Base-by-base conservation (phyloP, 1,139 yeast genomes). In the Meyerozyma sp. region DNA sequence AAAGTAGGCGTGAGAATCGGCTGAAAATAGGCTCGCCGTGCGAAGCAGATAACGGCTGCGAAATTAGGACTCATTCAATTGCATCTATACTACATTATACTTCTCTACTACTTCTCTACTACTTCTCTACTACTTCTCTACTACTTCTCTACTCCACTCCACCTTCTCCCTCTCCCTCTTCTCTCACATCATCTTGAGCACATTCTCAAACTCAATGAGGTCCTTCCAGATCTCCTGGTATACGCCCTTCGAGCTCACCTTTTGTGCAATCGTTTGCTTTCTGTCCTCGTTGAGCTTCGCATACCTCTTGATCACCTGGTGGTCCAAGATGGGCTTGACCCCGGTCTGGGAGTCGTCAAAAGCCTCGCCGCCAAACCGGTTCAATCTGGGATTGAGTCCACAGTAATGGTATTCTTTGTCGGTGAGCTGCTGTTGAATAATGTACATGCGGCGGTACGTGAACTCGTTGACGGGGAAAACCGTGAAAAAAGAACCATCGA, bases 361-460 rank as follows among this genome's bases (percentile, higher is more conserved):
- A 11, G 63, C 56, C 35, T 73, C 52, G n/a, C 77, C 77, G 2
- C 82, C 80, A 43, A 78, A 66, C 41, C 91, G 67, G 56, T 85
- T 85, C 65, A 82, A 67, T 49, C 79, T 71, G 3, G 97, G 96
- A 57, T 91, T 93, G 50, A 93, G 68, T 0, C 97, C 96, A 46
- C 88, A 84, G 47, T 68, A 64, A 49, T 87, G 94, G 44, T 71
- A 74, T 49, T 82, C 87, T 50, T 82, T 83, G 48, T 91, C 97
- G 21, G 79, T 77, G 44, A 93, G 66, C 56, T 90, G 97, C 61
- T 90, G 96, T 57, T 91, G 97, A 16, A 93, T 68, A 32, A 90
- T 84, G 57, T 86, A 88, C 60, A 93, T 72, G 48, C 95, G 73
- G 60, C 97, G 76, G 63, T 89, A 93, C 13, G 81, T 73, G 2